phyloP scores from a whole-genome alignment of 1,284 basidiomycete species.

The Phellopilus nigrolimitatus region DNA sequence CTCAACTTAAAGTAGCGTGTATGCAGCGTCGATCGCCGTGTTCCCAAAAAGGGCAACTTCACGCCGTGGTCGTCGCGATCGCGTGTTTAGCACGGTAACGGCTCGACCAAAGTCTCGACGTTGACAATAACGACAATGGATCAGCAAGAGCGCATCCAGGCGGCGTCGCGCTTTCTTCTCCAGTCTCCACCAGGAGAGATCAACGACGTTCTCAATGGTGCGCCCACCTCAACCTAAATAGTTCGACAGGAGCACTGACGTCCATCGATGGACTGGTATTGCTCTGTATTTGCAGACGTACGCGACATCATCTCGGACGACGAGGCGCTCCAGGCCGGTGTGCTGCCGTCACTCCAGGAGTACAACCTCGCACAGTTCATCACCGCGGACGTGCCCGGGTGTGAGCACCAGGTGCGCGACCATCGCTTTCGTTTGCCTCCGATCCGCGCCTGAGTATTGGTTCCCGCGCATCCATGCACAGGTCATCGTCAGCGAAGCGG shows the following conservation, averaged over 20 bases:
- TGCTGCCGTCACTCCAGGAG: conserved; percentile 70
- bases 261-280: conserved; percentile 17
- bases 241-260: conserved; percentile 5
- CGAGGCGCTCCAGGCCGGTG: conserved; percentile 68
- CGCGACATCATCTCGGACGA: conserved; percentile 86
- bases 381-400: conserved; percentile 74
- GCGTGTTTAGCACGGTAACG: too few relatives aligned
- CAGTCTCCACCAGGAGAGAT: conserved; percentile 94
- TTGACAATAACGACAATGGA: conserved; percentile 40
- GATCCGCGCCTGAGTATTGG: conserved; percentile 9
- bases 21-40: too few relatives aligned
- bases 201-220: conserved; percentile 90
- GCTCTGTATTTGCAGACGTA: conserved; percentile 69
- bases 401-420: conserved; percentile 58
- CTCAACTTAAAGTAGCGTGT: too few relatives aligned
- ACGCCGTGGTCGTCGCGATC: not conserved
- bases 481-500: conserved; percentile 74
- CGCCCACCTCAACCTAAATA: conserved; percentile 23
- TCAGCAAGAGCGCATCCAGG: conserved; percentile 56
- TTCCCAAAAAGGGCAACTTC: conserved; percentile 1
- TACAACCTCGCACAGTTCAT: conserved; percentile 87
- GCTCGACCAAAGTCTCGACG: conserved; percentile 23
- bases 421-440: not conserved
- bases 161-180: conserved; percentile 74
- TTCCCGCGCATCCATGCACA: conserved; percentile 28